These are phyloP conservation scores for Kwoniella mangroviensis DNA, from an alignment of 768 basidiomycete genomes.

Conservation along the genomic window DNA sequence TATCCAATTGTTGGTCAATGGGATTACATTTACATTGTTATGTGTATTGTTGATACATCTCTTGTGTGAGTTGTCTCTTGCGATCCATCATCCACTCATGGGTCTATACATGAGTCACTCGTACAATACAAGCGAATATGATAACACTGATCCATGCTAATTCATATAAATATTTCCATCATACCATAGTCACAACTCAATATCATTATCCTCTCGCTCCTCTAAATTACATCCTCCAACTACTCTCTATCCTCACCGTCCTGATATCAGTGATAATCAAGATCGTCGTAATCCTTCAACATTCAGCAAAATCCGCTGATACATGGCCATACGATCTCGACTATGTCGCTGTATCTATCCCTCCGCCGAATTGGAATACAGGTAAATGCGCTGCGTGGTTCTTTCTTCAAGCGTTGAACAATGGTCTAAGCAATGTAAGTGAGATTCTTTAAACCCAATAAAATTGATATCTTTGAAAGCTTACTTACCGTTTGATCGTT, in stretches of 20 bases:
- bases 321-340: slow-evolving; percentile 95
- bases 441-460: no score
- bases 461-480: no score
- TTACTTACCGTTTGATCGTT: no score
- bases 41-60: slow-evolving; percentile 87
- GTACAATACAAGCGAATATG: no score
- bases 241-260: slow-evolving; percentile 79
- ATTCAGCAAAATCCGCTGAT: slow-evolving; percentile 67
- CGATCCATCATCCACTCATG: no score
- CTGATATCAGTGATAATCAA: slow-evolving; percentile 78
- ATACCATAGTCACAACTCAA: slow-evolving; percentile 72
- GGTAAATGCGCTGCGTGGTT: slow-evolving; percentile 78
- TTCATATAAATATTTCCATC: neutral
- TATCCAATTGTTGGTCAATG: slow-evolving; percentile 83
- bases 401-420: slow-evolving; percentile 82
- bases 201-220: slow-evolving; percentile 94
- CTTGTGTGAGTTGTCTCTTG: slow-evolving; percentile 60
- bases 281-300: slow-evolving; percentile 72
- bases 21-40: slow-evolving; percentile 81
- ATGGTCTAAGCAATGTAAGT: slow-evolving; percentile 82
- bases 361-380: slow-evolving; percentile 70
- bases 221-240: slow-evolving; percentile 86
- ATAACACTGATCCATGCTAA: no score
- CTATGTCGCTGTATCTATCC: slow-evolving; percentile 82
- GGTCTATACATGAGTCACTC: no score